These are phyloP conservation scores for Kalmanozyma brasiliensis DNA, from an alignment of 1,284 basidiomycete species.

Conservation along the genomic window DNA sequence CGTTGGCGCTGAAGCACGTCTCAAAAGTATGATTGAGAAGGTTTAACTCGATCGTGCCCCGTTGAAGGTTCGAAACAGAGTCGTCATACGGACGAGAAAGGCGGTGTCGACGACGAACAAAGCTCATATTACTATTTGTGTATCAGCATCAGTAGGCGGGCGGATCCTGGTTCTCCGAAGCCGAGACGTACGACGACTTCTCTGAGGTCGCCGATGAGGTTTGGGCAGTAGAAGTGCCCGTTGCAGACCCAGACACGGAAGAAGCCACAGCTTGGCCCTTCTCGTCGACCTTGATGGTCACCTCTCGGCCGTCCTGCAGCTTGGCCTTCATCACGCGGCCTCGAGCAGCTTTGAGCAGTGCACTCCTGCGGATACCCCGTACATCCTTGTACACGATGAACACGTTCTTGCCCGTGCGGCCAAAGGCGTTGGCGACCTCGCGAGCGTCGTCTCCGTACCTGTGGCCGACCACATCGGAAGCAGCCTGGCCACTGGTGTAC, in stretches of 20 bases:
- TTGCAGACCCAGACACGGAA: conserved; percentile 7
- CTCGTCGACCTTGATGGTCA: conserved; percentile 35
- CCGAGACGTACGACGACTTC: conserved; percentile 19
- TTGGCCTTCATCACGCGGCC: conserved; percentile 37
- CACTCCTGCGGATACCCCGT: conserved; percentile 59
- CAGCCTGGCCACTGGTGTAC: conserved; percentile 57
- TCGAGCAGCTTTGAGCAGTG: conserved; percentile 65
- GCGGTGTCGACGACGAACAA: too few species aligned
- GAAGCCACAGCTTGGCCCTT: conserved; percentile 37
- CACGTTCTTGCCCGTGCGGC: conserved; percentile 56
- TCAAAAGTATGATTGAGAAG: too few species aligned
- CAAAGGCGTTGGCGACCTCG: conserved; percentile 55
- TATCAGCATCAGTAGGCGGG: conserved; percentile 22
- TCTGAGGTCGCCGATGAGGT: conserved; percentile 16
- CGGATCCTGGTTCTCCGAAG: conserved; percentile 1
- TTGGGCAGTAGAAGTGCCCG: neutral
- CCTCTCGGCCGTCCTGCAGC: conserved; percentile 34
- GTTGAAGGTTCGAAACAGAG: too few species aligned
- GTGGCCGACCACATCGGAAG: conserved; percentile 66
- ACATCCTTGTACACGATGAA: conserved; percentile 66
- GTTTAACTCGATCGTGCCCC: too few species aligned
- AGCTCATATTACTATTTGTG: too few species aligned
- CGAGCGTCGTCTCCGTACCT: conserved; percentile 66
- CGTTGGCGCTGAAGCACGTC: too few species aligned
- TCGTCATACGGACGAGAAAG: too few species aligned